Evolutionary conservation across 306 rosid species (phyloP).

Genomic region (Rubus parviflorus): DNA sequence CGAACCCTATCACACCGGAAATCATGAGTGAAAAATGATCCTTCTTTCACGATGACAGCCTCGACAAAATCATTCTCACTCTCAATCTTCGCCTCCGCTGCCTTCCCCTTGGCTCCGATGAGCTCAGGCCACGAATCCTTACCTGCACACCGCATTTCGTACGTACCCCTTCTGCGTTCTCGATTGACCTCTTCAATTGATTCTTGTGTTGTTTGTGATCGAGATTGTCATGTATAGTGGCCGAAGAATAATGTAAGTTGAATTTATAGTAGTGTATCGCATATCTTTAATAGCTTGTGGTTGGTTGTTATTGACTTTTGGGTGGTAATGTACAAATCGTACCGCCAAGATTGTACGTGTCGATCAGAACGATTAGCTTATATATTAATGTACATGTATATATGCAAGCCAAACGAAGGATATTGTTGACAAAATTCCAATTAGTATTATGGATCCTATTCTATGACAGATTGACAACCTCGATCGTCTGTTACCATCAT

Average conservation of each 20-base stretch:
- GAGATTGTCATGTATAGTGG: background rate
- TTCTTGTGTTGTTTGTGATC: background rate
- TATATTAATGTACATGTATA: too few species aligned
- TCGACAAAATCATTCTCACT: constrained; percentile 43
- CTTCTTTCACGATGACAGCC: constrained; percentile 31
- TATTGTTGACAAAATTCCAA: too few species aligned
- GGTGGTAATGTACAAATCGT: background rate
- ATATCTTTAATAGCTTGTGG: background rate
- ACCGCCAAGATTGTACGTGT: too few species aligned
- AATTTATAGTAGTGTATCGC: background rate
- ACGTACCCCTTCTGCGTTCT: background rate
- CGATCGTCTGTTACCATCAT: too few species aligned
- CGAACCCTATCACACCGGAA: constrained; percentile 48
- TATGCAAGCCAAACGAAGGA: too few species aligned
- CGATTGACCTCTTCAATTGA: background rate
- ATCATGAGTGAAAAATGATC: constrained; percentile 3
- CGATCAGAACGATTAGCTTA: too few species aligned
- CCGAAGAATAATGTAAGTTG: background rate
- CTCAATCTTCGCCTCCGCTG: constrained; percentile 42
- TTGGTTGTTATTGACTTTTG: constrained; percentile 15
- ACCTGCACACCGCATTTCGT: constrained; percentile 24
- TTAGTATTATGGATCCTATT: too few species aligned
- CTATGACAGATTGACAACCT: too few species aligned
- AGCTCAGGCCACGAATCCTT: constrained; percentile 59
- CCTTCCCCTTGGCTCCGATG: constrained; percentile 36